phyloP scores from a whole-genome alignment of 352 stramenopile species.

The Phytophthora idaei region DNA sequence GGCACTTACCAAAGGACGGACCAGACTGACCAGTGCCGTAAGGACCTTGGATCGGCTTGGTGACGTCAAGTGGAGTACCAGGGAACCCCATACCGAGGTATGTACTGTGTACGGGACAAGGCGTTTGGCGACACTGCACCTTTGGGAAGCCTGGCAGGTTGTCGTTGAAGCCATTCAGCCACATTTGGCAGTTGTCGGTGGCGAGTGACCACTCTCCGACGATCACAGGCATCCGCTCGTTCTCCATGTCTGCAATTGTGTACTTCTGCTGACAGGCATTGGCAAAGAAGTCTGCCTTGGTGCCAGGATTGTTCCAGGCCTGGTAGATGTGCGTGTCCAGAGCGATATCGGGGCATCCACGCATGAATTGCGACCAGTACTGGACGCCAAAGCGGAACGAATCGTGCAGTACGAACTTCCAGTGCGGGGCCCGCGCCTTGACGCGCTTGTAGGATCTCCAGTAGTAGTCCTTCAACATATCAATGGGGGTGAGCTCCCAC shows the following conservation, averaged over 20 bases:
- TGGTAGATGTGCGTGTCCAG: conserved; percentile 97
- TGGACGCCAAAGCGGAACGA: conserved; percentile 36
- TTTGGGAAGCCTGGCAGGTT: conserved; percentile 91
- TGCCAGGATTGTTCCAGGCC: conserved; percentile 77
- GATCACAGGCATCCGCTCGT: conserved; percentile 90
- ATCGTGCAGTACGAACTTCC: conserved; percentile 75
- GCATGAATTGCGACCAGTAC: conserved; percentile 56
- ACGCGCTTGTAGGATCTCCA: conserved; percentile 96
- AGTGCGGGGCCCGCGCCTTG: conserved; percentile 90
- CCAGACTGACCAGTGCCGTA: conserved; percentile 32
- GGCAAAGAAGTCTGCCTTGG: conserved; percentile 81
- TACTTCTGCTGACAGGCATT: conserved; percentile 92
- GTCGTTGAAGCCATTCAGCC: conserved; percentile 43
- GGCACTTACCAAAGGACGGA: conserved; percentile 31
- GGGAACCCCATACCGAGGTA: conserved; percentile 92
- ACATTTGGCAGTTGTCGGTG: conserved; percentile 86
- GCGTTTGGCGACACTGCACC: conserved; percentile 87
- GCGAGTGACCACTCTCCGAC: conserved; percentile 94
- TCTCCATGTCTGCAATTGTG: conserved; percentile 58
- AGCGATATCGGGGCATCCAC: conserved; percentile 90
- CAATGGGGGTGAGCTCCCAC: conserved; percentile 93
- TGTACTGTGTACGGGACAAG: conserved; percentile 79
- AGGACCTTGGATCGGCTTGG: conserved; percentile 30
- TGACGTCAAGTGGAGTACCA: conserved; percentile 84
- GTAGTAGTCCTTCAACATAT: conserved; percentile 94